Evolutionary conservation across 257 asterid species (phyloP).

Genomic region (Ajuga chamaepitys): DNA sequence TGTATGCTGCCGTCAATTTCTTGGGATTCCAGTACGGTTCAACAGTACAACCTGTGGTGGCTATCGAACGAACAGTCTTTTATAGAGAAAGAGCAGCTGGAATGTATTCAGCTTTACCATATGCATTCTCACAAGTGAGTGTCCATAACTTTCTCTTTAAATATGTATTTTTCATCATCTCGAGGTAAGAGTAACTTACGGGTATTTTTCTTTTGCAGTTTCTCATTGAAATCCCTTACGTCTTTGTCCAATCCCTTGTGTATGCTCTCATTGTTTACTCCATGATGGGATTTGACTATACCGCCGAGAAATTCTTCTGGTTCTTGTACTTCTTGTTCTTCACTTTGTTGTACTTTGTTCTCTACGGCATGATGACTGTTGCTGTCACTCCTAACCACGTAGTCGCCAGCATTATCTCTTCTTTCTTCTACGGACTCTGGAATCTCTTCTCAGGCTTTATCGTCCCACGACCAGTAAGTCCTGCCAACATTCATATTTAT

Average conservation of each 20-base stretch:
- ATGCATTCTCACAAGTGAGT: constrained; percentile 31
- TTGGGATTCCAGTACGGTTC: constrained; percentile 27
- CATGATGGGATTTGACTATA: constrained; percentile 33
- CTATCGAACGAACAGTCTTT: constrained; percentile 31
- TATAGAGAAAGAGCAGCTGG: constrained; percentile 31
- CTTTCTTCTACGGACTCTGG: constrained; percentile 51
- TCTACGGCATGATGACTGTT: constrained; percentile 69
- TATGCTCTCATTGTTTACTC: constrained; percentile 24
- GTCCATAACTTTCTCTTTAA: neutral
- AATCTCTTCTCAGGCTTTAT: constrained; percentile 60
- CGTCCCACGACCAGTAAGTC: constrained; percentile 56
- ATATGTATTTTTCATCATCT: neutral
- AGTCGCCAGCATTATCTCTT: constrained; percentile 52
- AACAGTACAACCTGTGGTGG: constrained; percentile 29
- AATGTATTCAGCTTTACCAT: constrained; percentile 29
- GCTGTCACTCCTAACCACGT: constrained; percentile 58
- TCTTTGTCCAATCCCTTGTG: constrained; percentile 16
- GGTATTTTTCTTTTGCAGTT: constrained; percentile 2
- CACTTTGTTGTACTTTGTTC: constrained; percentile 50
- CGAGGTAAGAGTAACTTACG: neutral
- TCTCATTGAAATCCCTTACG: constrained; percentile 21
- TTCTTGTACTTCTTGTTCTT: constrained; percentile 47
- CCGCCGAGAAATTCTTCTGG: constrained; percentile 42
- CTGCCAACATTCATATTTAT: neutral
- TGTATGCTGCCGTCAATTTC: constrained; percentile 25